These are phyloP conservation scores for Backusella sp. DNA, from an alignment of 192 early-diverging fungal genomes.

Conservation along the genomic window DNA sequence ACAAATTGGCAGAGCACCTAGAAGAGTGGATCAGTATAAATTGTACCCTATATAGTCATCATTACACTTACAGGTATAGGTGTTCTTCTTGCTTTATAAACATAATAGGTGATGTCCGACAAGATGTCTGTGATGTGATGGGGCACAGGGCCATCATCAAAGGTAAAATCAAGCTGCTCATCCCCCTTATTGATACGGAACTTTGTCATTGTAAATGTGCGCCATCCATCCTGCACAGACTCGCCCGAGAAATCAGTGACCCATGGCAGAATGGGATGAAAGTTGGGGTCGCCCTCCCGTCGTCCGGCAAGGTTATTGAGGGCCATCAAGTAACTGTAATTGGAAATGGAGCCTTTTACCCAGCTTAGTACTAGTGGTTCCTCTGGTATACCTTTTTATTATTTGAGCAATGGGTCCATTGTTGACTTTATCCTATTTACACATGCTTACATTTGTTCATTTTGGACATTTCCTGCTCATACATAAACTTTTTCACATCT, in stretches of 20 bases:
- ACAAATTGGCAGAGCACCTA: constrained; percentile 65
- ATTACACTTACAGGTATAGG: constrained; percentile 47
- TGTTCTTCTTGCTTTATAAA: constrained; percentile 63
- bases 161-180: constrained; percentile 69
- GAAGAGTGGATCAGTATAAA: neutral
- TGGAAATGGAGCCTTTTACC: constrained; percentile 82
- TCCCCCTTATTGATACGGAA: constrained; percentile 70
- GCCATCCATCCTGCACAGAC: constrained; percentile 45
- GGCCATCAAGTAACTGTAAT: constrained; percentile 92
- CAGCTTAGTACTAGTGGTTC: constrained; percentile 60
- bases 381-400: constrained; percentile 39
- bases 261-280: constrained; percentile 72
- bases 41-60: too few species aligned
- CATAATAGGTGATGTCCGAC: constrained; percentile 69
- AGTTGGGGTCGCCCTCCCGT: constrained; percentile 60
- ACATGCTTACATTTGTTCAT: neutral
- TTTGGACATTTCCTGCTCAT: neutral
- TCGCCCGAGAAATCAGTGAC: constrained; percentile 64
- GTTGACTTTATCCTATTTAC: neutral
- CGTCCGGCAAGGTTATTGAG: constrained; percentile 84
- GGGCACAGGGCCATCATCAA: constrained; percentile 61
- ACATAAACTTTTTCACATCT: constrained; percentile 2
- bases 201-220: constrained; percentile 64
- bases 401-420: neutral
- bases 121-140: constrained; percentile 71